Evolutionary conservation across 805 yeast species (phyloP).

Genomic region (Kodamaea lidongshanica): DNA sequence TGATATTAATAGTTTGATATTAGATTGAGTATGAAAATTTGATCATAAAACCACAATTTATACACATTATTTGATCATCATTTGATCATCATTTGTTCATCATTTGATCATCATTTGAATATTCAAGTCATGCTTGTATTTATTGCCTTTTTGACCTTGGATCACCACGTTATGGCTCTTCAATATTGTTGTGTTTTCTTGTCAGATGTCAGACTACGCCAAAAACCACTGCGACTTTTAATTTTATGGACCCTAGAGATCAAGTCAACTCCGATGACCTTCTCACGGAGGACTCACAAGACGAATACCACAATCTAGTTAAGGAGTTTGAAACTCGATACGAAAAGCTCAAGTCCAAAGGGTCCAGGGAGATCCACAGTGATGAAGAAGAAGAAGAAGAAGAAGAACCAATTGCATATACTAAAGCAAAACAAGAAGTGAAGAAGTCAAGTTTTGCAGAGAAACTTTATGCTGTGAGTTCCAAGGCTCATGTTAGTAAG

Average conservation of each 20-base stretch:
- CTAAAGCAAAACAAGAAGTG: conserved; percentile 1
- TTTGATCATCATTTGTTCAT: too few species aligned
- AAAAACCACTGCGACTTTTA: conserved; percentile 14
- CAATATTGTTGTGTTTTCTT: too few species aligned
- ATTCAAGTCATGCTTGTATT: too few species aligned
- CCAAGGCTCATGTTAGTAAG: conserved; percentile 5
- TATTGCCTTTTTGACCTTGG: too few species aligned
- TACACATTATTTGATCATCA: too few species aligned
- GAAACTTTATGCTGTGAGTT: conserved; percentile 15
- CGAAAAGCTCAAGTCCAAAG: conserved; percentile 19
- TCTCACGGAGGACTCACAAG: conserved; percentile 34
- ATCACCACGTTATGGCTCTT: too few species aligned
- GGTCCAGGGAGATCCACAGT: conserved; percentile 5
- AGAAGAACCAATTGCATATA: conserved; percentile 3
- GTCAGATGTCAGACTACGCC: too few species aligned
- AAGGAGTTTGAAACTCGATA: conserved; percentile 26
- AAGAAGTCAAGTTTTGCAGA: conserved; percentile 14
- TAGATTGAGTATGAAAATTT: too few species aligned
- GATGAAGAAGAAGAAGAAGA: conserved; percentile 1
- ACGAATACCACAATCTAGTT: conserved; percentile 31
- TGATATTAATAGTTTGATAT: too few species aligned
- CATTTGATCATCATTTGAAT: too few species aligned
- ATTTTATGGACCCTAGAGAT: conserved; percentile 33
- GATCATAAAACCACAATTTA: too few species aligned
- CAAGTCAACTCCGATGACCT: conserved; percentile 21